Evolutionary conservation across 2,329 filamentous ascomycete species (phyloP).

Genomic region (Aspergillus sergii): DNA sequence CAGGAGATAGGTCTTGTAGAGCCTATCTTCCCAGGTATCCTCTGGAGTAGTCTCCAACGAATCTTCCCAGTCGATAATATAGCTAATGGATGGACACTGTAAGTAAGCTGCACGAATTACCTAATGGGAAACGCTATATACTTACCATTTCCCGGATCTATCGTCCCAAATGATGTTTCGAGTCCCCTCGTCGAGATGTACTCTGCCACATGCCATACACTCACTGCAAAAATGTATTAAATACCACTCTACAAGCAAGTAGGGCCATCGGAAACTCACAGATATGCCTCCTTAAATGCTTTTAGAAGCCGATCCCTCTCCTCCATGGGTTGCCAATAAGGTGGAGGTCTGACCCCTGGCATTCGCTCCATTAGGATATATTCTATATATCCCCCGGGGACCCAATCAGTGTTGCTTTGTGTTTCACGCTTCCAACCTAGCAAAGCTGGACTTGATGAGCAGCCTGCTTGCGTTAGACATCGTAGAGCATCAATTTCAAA

Average conservation of each 20-base stretch:
- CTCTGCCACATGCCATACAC: not conserved
- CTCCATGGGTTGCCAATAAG: not conserved
- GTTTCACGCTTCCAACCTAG: not conserved
- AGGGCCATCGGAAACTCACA: not conserved
- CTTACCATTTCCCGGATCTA: no score
- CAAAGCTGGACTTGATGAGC: not conserved
- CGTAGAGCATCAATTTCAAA: not conserved
- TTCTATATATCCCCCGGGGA: not conserved
- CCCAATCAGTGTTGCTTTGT: not conserved
- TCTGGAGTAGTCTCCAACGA: no score
- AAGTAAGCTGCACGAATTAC: not conserved
- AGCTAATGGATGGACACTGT: no score
- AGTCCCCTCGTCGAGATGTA: no score
- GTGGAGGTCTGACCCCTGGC: not conserved
- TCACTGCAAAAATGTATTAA: not conserved
- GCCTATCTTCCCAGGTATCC: no score
- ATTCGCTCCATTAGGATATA: not conserved
- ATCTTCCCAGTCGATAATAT: no score
- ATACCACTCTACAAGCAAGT: not conserved
- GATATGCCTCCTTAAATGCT: not conserved
- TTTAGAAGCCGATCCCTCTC: not conserved
- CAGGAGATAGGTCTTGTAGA: no score
- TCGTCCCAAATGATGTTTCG: no score
- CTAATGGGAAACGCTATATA: not conserved
- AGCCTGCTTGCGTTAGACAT: not conserved